phyloP scores from a whole-genome alignment of 1,284 basidiomycete species.

The Omphalotus olearius region DNA sequence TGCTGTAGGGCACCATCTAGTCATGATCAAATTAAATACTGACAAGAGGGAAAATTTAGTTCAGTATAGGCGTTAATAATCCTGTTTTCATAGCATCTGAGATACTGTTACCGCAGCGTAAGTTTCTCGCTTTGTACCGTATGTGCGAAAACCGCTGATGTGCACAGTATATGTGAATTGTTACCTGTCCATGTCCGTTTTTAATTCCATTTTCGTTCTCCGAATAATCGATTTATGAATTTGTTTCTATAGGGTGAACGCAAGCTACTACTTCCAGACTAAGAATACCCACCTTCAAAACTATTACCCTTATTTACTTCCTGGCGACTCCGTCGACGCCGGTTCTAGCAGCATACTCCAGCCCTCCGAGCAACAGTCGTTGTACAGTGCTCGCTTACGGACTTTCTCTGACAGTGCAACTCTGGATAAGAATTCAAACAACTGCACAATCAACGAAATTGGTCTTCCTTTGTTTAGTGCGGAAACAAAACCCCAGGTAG shows the following conservation, averaged over 20 bases:
- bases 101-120: slow-evolving; percentile 11
- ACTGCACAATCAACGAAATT: slow-evolving; percentile 12
- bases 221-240: not conserved
- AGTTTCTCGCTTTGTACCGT: not conserved
- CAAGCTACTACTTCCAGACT: slow-evolving; percentile 14
- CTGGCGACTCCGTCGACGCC: not conserved
- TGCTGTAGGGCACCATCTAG: slow-evolving; percentile 1
- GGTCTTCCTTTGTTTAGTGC: slow-evolving; percentile 11
- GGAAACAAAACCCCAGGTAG: slow-evolving; percentile 7
- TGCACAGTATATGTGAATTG: slow-evolving; percentile 13
- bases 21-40: not conserved
- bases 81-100: slow-evolving; percentile 8
- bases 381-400: not conserved
- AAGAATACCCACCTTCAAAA: not conserved
- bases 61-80: slow-evolving; percentile 4
- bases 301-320: not conserved
- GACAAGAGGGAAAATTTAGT: not conserved
- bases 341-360: not conserved
- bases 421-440: not conserved
- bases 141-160: not conserved
- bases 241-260: slow-evolving; percentile 8
- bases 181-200: slow-evolving; percentile 12
- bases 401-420: not conserved
- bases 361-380: not conserved
- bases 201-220: not conserved